These are phyloP conservation scores for Marchantia polymorpha DNA, from an alignment of 225 moss, liverwort and hornwort genomes.

Conservation along the genomic window DNA sequence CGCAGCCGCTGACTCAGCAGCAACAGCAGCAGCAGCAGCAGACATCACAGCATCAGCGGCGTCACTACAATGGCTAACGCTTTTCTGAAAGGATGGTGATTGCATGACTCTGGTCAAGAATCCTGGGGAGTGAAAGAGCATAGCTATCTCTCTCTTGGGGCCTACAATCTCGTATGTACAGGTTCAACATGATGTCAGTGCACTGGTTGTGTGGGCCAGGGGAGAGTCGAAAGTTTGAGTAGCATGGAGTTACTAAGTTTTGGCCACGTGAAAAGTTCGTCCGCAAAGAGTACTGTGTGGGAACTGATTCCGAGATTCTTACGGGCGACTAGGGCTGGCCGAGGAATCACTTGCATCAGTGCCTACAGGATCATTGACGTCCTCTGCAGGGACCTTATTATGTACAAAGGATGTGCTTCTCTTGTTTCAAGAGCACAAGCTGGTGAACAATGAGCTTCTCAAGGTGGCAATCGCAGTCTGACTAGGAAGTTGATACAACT, in stretches of 20 bases:
- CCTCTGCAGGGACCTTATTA: slow-evolving; percentile 30
- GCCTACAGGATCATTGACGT: slow-evolving; percentile 35
- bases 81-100: slow-evolving; percentile 8
- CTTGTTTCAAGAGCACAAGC: slow-evolving; percentile 33
- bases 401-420: slow-evolving; percentile 41
- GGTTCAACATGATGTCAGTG: slow-evolving; percentile 29
- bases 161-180: slow-evolving; percentile 37
- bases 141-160: slow-evolving; percentile 35
- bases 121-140: slow-evolving; percentile 31
- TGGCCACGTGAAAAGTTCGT: slow-evolving; percentile 38
- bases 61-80: slow-evolving; percentile 88
- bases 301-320: slow-evolving; percentile 40
- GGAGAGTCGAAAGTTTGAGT: slow-evolving; percentile 35
- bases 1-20: slow-evolving; percentile 66
- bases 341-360: slow-evolving; percentile 51
- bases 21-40: slow-evolving; percentile 73
- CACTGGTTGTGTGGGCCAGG: slow-evolving; percentile 33
- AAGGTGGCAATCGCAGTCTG: slow-evolving; percentile 41
- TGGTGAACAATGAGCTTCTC: slow-evolving; percentile 37
- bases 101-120: slow-evolving; percentile 44
- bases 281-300: slow-evolving; percentile 38
- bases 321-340: slow-evolving; percentile 52
- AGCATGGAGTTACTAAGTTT: slow-evolving; percentile 44
- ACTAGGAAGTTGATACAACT: slow-evolving; percentile 25
- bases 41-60: slow-evolving; percentile 61